Percentiles rank a stretch among this genome's conserved stretches.
phyloP scores from a whole-genome alignment of 805 yeast genomes.

The Brettanomyces bruxellensis region DNA sequence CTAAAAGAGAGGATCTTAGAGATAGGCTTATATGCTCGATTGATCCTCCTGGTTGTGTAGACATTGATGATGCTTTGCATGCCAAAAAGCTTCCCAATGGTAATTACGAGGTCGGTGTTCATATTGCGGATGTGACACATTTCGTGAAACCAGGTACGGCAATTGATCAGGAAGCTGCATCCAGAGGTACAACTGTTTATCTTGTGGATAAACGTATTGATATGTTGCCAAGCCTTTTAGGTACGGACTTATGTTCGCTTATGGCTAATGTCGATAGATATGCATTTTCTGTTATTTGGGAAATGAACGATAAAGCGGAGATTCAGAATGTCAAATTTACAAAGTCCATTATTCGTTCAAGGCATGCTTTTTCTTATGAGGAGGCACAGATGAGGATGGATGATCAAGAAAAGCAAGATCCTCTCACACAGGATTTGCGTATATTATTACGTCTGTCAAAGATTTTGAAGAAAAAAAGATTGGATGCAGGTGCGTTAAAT shows the following conservation, averaged over 20 bases:
- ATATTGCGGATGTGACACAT: slow-evolving; percentile 97
- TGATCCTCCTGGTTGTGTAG: slow-evolving; percentile 98
- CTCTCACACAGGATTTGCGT: slow-evolving; percentile 84
- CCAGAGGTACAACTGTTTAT: slow-evolving; percentile 95
- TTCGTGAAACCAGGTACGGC: slow-evolving; percentile 91
- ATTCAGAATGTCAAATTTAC: slow-evolving; percentile 71
- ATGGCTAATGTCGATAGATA: slow-evolving; percentile 92
- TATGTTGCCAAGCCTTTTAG: slow-evolving; percentile 92
- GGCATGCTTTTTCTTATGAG: slow-evolving; percentile 92
- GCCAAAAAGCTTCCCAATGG: slow-evolving; percentile 83
- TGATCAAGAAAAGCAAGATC: slow-evolving; percentile 67
- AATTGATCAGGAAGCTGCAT: slow-evolving; percentile 90
- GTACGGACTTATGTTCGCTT: slow-evolving; percentile 92
- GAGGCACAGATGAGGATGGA: slow-evolving; percentile 89
- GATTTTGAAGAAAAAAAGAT: slow-evolving; percentile 71
- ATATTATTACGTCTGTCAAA: slow-evolving; percentile 71
- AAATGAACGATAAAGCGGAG: slow-evolving; percentile 76
- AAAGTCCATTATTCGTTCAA: slow-evolving; percentile 82
- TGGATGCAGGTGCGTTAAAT: slow-evolving; percentile 93
- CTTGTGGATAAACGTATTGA: slow-evolving; percentile 97
- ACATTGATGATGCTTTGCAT: slow-evolving; percentile 96
- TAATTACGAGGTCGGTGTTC: slow-evolving; percentile 95
- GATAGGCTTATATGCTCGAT: slow-evolving; percentile 88
- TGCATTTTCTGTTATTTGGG: slow-evolving; percentile 96
- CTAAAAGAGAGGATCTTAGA: slow-evolving; percentile 74